phyloP scores from a whole-genome alignment of 805 yeast genomes.

The Saturnispora serradocipensis region DNA sequence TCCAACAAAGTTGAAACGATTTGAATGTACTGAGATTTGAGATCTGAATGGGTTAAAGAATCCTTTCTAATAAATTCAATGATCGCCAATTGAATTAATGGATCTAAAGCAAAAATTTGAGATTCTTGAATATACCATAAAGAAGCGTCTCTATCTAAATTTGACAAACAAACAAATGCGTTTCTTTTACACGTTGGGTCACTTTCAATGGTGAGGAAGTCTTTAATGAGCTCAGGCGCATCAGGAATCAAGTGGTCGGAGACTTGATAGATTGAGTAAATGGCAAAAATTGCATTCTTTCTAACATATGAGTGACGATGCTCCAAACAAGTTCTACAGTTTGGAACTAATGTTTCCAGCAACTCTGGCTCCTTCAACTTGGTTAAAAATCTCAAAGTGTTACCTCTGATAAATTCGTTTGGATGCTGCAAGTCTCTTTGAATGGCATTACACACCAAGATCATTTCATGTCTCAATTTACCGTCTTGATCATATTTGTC shows the following conservation, averaged over 20 bases:
- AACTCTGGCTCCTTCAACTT: conserved; percentile 89
- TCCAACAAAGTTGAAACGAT: conserved; percentile 68
- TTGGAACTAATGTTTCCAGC: conserved; percentile 90
- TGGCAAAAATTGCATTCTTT: conserved; percentile 91
- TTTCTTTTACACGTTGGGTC: conserved; percentile 94
- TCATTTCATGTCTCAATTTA: conserved; percentile 95
- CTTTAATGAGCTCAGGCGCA: conserved; percentile 76
- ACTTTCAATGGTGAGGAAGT: conserved; percentile 69
- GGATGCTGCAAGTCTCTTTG: conserved; percentile 97
- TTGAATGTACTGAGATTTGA: conserved; percentile 62
- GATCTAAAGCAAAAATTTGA: conserved; percentile 59
- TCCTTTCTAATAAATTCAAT: conserved; percentile 88
- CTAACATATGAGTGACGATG: conserved; percentile 98
- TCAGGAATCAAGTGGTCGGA: conserved; percentile 89
- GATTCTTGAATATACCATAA: conserved; percentile 71
- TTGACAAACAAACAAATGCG: conserved; percentile 82
- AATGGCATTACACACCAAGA: conserved; percentile 94
- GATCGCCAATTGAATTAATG: conserved; percentile 78
- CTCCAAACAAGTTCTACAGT: conserved; percentile 81
- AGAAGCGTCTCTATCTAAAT: conserved; percentile 77
- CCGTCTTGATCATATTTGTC: conserved; percentile 85
- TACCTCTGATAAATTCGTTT: conserved; percentile 93
- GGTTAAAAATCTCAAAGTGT: conserved; percentile 82
- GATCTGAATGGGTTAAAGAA: conserved; percentile 50
- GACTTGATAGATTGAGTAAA: conserved; percentile 70